Percentiles rank a stretch among this genome's conserved stretches.
Evolutionary conservation across 2,329 filamentous ascomycete genomes (phyloP).

Genomic region (Thermothelomyces thermophilus): DNA sequence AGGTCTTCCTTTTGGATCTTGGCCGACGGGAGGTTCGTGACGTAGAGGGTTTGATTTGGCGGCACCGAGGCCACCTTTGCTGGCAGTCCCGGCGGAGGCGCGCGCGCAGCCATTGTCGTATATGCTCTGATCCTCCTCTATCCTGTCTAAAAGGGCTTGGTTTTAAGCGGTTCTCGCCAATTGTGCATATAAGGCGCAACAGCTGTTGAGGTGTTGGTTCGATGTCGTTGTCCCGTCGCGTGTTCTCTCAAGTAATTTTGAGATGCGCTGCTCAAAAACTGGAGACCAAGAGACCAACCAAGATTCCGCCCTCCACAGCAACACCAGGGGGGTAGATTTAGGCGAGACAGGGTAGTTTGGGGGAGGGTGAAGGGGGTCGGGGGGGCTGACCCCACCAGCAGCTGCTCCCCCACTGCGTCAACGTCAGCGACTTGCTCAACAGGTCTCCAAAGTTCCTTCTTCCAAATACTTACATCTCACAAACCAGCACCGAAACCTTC

Average conservation of each 20-base stretch:
- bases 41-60: constrained; percentile 79
- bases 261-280: constrained; percentile 3
- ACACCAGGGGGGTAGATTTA: neutral
- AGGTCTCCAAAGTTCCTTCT: constrained; percentile 11
- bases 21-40: constrained; percentile 75
- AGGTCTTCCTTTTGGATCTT: constrained; percentile 88
- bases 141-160: constrained; percentile 15
- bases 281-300: neutral
- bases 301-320: neutral
- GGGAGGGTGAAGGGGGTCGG: too few species aligned
- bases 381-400: too few species aligned
- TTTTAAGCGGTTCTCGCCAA: neutral
- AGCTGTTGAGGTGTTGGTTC: neutral
- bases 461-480: too few species aligned
- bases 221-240: neutral
- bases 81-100: constrained; percentile 28
- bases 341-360: neutral
- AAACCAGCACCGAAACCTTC: neutral
- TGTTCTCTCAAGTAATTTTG: neutral
- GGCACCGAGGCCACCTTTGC: constrained; percentile 46
- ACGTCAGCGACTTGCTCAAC: constrained; percentile 12
- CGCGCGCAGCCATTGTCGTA: constrained; percentile 32
- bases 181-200: neutral
- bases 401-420: neutral
- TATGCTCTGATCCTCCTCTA: constrained; percentile 26